A percentile compares a stretch with the other conserved stretches of the same genome.
Evolutionary conservation across 2,329 filamentous ascomycete species (phyloP).

Genomic region (Venturia oleaginea): DNA sequence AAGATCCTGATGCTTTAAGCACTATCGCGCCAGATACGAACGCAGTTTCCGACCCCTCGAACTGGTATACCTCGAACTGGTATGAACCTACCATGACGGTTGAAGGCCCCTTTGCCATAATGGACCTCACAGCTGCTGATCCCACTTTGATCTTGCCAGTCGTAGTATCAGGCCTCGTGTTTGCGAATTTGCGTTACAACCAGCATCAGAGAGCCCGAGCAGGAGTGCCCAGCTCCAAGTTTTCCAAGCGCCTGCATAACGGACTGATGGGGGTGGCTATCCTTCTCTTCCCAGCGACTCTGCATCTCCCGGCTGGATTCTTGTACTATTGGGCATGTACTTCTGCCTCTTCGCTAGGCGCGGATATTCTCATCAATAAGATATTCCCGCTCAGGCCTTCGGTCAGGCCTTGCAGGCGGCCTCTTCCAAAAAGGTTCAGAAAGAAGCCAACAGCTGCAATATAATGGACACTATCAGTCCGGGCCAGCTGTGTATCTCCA

Average conservation of each 20-base stretch:
- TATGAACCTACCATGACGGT: conserved; percentile 8
- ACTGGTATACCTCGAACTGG: conserved; percentile 4
- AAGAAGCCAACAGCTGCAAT: background rate
- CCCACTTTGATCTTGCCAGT: conserved; percentile 2
- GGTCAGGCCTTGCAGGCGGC: conserved; percentile 4
- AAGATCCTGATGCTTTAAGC: background rate
- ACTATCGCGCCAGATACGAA: background rate
- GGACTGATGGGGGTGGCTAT: background rate
- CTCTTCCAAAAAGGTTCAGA: background rate
- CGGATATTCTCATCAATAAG: background rate
- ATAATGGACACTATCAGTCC: too few species aligned
- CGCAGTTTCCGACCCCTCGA: background rate
- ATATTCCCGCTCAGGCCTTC: background rate
- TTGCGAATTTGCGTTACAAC: background rate
- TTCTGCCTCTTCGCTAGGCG: conserved; percentile 1
- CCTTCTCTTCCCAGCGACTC: conserved; percentile 1
- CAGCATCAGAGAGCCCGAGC: background rate
- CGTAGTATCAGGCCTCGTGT: conserved; percentile 7
- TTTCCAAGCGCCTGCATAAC: background rate
- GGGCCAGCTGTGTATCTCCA: too few species aligned
- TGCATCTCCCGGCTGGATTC: conserved; percentile 8
- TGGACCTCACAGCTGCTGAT: conserved; percentile 12
- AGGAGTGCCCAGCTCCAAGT: background rate
- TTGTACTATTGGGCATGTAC: conserved; percentile 14
- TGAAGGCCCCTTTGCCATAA: conserved; percentile 8